Conservation (phyloP, 768 basidiomycete species). For the Paxillus ammoniavirescens region DNA sequence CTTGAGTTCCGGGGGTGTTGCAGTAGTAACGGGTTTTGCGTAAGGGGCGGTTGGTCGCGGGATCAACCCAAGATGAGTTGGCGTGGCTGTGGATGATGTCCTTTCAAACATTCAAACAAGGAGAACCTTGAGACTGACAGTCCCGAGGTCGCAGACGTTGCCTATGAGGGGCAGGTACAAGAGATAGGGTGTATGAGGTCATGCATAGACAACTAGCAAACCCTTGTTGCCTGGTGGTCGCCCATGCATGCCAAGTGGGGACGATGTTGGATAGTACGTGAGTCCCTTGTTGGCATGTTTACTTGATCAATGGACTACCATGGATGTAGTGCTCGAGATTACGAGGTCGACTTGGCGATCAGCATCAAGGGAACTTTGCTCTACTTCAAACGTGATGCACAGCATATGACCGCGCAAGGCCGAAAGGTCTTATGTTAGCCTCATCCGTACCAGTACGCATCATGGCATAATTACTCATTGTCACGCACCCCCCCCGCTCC, state of each 20-base stretch:
- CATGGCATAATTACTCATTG: neutral
- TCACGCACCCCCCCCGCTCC: too few relatives aligned
- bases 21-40: slow-evolving; percentile 43
- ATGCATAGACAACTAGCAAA: slow-evolving; percentile 1
- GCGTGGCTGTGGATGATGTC: slow-evolving; percentile 48
- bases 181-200: slow-evolving; percentile 9
- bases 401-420: slow-evolving; percentile 23
- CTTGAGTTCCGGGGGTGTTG: slow-evolving; percentile 22
- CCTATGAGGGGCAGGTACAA: slow-evolving; percentile 5
- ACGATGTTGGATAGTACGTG: slow-evolving; percentile 6
- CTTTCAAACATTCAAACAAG: slow-evolving; percentile 1
- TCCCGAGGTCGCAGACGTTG: slow-evolving; percentile 6
- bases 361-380: slow-evolving; percentile 22
- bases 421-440: neutral
- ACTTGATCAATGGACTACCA: slow-evolving; percentile 5
- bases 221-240: slow-evolving; percentile 2
- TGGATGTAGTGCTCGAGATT: neutral
- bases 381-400: slow-evolving; percentile 21
- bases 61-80: slow-evolving; percentile 42
- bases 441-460: neutral
- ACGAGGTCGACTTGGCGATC: slow-evolving; percentile 27
- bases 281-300: neutral
- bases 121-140: slow-evolving; percentile 3
- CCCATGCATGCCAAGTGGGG: slow-evolving; percentile 10
- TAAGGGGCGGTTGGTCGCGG: slow-evolving; percentile 47